Evolutionary conservation across 2,329 filamentous ascomycete species (phyloP), one percentile per base, ranked within the genome.

Genomic region (Ascocoryne sarcoides): DNA sequence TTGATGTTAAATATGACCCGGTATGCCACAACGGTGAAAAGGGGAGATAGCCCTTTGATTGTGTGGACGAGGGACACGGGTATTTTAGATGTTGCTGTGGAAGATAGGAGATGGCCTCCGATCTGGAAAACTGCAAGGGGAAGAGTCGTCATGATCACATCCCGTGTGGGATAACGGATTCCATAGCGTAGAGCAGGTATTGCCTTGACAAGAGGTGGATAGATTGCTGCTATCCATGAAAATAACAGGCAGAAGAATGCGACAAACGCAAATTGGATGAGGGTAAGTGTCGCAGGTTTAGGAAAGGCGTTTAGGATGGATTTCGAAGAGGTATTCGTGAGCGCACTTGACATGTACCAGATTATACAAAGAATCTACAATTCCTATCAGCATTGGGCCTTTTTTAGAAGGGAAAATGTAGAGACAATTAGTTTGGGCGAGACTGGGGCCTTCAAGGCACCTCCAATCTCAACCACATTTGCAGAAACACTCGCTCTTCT

Each of bases 301-400:
- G 85, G 79, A 51, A 95, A 86, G 32, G 86, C 84, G 52, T 87
- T 95, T 46, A 96, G 71, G 57, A 98, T 98, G 14, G 90, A 85
- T 66, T 98, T 98, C 38, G 92, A 95, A 17, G 92, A 96, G 2
- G 92, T 95, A 61, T 96, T 98, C 47, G 92, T 95, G 53, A 96
- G 69, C 47, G 93, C 92, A 32, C 90, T 96, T 17, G 89, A 94
- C 61, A 84, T 75, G 68, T 96, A 98, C 92, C 92, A 96, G 58
- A 90, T 66, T 43, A 89, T 67, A 64, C 90, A 96, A 36, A 95
- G 79, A 37, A 75, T 65, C 90, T 95, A 63, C 52, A 53, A 45
- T 28, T 39, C 37, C 45, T 26, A 50, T 56, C 43, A 60, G 61
- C 46, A 59, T 48, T 53, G 36, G 39, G n/a, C n/a, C 21, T 36